Evolutionary conservation across 2,329 filamentous ascomycete species (phyloP).

Genomic region (Colletotrichum cuscutae): DNA sequence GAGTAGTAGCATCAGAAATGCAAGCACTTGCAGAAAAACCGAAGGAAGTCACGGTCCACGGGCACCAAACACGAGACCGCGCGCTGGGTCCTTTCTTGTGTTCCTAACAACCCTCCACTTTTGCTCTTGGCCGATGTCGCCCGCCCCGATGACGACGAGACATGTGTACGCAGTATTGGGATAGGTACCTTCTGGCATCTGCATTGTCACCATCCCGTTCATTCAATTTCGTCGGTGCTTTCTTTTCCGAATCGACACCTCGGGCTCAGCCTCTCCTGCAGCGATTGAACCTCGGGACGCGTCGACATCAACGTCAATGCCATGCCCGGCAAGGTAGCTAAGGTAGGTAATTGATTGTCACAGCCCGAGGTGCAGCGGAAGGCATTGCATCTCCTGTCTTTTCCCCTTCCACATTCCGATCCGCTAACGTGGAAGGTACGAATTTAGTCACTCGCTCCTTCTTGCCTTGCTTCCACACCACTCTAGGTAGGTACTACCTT

Average conservation of each 20-base stretch:
- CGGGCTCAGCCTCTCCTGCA: background rate
- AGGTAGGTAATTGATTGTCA: background rate
- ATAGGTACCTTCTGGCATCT: background rate
- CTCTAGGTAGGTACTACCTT: too few species aligned
- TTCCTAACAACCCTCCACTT: background rate
- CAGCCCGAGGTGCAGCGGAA: background rate
- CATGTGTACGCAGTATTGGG: background rate
- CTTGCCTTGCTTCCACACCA: background rate
- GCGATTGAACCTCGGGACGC: background rate
- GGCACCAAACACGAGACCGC: background rate
- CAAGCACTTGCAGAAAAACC: background rate
- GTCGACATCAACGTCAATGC: background rate
- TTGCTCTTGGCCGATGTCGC: constrained; percentile 14
- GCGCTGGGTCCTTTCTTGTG: background rate
- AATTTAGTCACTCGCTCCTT: background rate
- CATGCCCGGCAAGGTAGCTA: background rate
- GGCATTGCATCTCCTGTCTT: constrained; percentile 21
- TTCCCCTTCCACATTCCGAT: constrained; percentile 29
- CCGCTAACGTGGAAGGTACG: background rate
- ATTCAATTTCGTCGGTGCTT: background rate
- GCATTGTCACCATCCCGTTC: background rate
- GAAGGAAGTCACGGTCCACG: background rate
- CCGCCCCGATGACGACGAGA: constrained; percentile 1
- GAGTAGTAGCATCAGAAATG: background rate
- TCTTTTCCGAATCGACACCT: background rate